Base-by-base conservation (phyloP, 495 filamentous ascomycete species). In the Penicillium egyptiacum region DNA sequence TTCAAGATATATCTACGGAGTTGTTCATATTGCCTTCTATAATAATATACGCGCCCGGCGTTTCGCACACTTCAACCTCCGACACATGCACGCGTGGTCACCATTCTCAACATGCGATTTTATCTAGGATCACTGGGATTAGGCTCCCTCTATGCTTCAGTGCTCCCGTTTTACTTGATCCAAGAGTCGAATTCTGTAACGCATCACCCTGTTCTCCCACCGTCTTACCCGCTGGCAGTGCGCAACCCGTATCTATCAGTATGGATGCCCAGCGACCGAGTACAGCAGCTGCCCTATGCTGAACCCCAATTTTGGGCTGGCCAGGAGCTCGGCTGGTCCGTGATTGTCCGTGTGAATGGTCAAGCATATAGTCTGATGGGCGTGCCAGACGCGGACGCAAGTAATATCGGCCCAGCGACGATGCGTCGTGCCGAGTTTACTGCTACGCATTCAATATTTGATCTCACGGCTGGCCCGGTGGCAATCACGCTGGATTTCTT, bases 401-500 rank as follows among this genome's bases (percentile, higher is more conserved):
- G 23, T 19, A 8, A 55, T 16, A 75, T 71, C 17, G 61, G 55
- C 10, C 64, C 74, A 28, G 77, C 79, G 1, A 63, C 54, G n/a
- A 73, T 79, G 30, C 67, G 63, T 14, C 65, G 60, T 20, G 74
- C 72, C 0, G 71, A 75, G 22, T 81, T 77, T 62, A 81, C 77
- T 1, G 66, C 77, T 6, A 81, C 77, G 2, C 79, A 77, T 57
- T 75, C 73, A 9, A 59, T 71, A 12, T 79, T 80, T 53, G 70
- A 66, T 23, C 67, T 82, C 14, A 59, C 64, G 28, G 77, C 78
- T 20, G 79, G 79, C 0, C 30, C 54, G 7, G 70, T 75, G n/a
- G 67, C 30, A 4, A 63, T 81, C 23, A 72, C 64, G 0, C 56
- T 82, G 35, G 79, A 81, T 23, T 96, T 95, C 70, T 81, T 93